phyloP scores from a whole-genome alignment of 2,329 filamentous ascomycete genomes.

The Neurospora sp. region DNA sequence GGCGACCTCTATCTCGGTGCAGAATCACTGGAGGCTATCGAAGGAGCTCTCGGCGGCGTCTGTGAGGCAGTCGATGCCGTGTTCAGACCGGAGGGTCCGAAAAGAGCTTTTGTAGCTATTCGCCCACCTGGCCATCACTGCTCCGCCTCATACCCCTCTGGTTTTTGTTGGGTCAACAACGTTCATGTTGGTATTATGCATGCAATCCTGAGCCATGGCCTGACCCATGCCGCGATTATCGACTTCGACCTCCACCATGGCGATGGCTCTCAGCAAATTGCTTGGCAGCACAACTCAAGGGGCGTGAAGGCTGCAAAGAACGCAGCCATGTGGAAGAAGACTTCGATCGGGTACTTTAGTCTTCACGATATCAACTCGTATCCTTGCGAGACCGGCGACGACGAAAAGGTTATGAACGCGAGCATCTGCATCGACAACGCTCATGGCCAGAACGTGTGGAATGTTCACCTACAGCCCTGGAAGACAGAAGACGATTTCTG shows the following conservation, averaged over 20 bases:
- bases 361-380: slow-evolving; percentile 98
- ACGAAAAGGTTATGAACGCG: slow-evolving; percentile 86
- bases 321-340: slow-evolving; percentile 67
- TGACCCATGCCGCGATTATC: slow-evolving; percentile 90
- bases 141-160: slow-evolving; percentile 78
- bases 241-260: slow-evolving; percentile 90
- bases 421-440: slow-evolving; percentile 91
- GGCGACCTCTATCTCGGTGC: slow-evolving; percentile 86
- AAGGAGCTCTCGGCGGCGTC: slow-evolving; percentile 85
- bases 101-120: slow-evolving; percentile 82
- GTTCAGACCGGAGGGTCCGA: slow-evolving; percentile 53
- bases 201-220: slow-evolving; percentile 68
- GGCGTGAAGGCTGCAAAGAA: slow-evolving; percentile 57
- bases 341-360: slow-evolving; percentile 90
- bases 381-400: slow-evolving; percentile 88
- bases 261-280: slow-evolving; percentile 89
- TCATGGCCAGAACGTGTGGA: slow-evolving; percentile 92
- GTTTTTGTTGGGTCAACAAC: slow-evolving; percentile 98
- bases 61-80: slow-evolving; percentile 87
- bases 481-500: slow-evolving; percentile 78
- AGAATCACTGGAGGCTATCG: slow-evolving; percentile 77
- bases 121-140: slow-evolving; percentile 94
- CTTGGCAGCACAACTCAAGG: slow-evolving; percentile 81
- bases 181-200: slow-evolving; percentile 95
- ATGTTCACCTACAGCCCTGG: slow-evolving; percentile 87